Evolutionary conservation across 352 stramenopile genomes (phyloP).

Genomic region (Phytophthora citricola): DNA sequence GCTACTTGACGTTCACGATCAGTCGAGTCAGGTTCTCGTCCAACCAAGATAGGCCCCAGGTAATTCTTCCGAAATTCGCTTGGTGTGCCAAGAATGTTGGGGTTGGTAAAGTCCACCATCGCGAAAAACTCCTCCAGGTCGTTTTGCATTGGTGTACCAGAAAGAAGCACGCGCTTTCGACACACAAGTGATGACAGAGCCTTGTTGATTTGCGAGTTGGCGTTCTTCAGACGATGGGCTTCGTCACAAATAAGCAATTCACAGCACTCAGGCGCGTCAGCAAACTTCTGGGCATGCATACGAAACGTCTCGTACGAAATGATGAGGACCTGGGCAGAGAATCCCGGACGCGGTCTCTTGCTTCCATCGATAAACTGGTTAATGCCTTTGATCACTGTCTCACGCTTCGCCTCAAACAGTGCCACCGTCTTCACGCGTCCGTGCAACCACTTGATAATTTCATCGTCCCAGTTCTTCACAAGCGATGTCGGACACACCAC

Average conservation of each 20-base stretch:
- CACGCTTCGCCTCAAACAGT: conserved; percentile 82
- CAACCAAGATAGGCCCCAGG: conserved; percentile 88
- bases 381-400: conserved; percentile 86
- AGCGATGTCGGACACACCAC: conserved; percentile 88
- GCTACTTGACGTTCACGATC: conserved; percentile 79
- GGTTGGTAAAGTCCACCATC: conserved; percentile 95
- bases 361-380: conserved; percentile 84
- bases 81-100: conserved; percentile 79
- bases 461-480: conserved; percentile 92
- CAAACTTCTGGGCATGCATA: conserved; percentile 93
- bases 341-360: conserved; percentile 57
- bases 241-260: conserved; percentile 99
- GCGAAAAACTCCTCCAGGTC: conserved; percentile 99
- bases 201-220: conserved; percentile 94
- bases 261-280: conserved; percentile 86
- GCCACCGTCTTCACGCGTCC: conserved; percentile 85
- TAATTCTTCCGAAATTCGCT: conserved; percentile 96
- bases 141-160: conserved; percentile 99
- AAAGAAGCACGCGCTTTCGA: conserved; percentile 94
- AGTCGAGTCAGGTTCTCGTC: conserved; percentile 90
- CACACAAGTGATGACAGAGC: conserved; percentile 85
- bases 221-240: conserved; percentile 98
- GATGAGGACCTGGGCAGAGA: conserved; percentile 80
- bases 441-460: conserved; percentile 91
- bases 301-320: conserved; percentile 94